Base-by-base conservation (phyloP, 306 rosid genomes). In the Casuarina cunninghamiana region DNA sequence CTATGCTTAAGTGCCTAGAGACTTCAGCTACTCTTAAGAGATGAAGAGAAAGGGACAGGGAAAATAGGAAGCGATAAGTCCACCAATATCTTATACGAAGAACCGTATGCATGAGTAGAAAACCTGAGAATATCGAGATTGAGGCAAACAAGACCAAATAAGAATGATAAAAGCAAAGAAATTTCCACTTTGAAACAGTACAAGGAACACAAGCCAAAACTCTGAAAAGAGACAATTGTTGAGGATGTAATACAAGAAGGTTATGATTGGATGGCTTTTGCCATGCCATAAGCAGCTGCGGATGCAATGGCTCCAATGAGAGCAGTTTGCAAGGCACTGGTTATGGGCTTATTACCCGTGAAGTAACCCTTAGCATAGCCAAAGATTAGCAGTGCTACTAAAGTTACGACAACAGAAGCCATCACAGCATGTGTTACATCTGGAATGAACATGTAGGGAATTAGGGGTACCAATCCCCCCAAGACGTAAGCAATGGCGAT, bases 261-360 rank as follows among this genome's bases (percentile, higher is more conserved):
- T 83, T 83, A 93, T 10, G 79, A 78, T 74, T 88, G 90, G 78
- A 93, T 78, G 70, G 87, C 92, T 81, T 93, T 91, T 8, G 98
- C 98, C 84, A 93, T 6, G 84, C 89, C 91, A 75, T 78, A 93
- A 71, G 98, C 97, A 43, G 94, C 91, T 0, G 97, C 93, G 4
- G 98, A 94, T 1, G 97, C 98, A 37, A 90, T 39, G 74, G 95
- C 97, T 32, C 98, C 98, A 11, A 90, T 89, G 10, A 94, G 83
- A 51, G 95, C 76, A 45, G 98, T 94, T 73, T 94, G 95, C 5
- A 92, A 12, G 72, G 98, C 98, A 77, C 95, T 94, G 51, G 32
- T 51, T 75, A 94, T 58, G 57, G 98, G 95, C 77, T 85, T 90
- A 55, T 82, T 84, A 41, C 92, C 98, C 0, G 98, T 94, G 83